phyloP scores from a whole-genome alignment of 1,284 basidiomycete species.

The Trametes versicolor region DNA sequence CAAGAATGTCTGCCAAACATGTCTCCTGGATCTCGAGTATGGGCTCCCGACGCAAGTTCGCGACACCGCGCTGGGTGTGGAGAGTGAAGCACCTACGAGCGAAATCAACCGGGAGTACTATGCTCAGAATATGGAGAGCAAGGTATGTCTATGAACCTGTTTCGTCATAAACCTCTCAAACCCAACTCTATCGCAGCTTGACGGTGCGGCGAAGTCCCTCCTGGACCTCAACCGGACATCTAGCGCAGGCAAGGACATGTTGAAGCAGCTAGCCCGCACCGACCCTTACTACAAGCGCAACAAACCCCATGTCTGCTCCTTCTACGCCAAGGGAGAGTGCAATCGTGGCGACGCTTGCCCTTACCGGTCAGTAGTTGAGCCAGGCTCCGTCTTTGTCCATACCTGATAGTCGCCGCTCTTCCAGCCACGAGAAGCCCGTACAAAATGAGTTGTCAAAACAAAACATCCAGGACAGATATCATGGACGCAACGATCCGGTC shows the following conservation, averaged over 20 bases:
- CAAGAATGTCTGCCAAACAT: conserved; percentile 99
- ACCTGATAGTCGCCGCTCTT: conserved; percentile 1
- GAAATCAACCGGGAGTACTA: conserved; percentile 99
- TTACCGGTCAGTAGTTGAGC: conserved; percentile 65
- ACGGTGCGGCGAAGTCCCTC: conserved; percentile 72
- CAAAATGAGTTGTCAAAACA: conserved; percentile 89
- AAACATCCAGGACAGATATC: conserved; percentile 92
- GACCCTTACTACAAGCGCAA: conserved; percentile 99
- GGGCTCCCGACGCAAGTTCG: conserved; percentile 97
- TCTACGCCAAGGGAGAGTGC: conserved; percentile 96
- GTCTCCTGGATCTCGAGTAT: conserved; percentile 95
- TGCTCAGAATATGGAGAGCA: conserved; percentile 94
- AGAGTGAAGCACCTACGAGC: conserved; percentile 91
- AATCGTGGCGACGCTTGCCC: conserved; percentile 93
- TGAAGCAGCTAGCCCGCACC: conserved; percentile 92
- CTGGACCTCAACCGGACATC: conserved; percentile 76
- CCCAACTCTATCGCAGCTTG: conserved; percentile 55
- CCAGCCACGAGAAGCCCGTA: conserved; percentile 88
- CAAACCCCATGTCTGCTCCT: conserved; percentile 93
- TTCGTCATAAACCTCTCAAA: neutral
- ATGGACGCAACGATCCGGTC: conserved; percentile 91
- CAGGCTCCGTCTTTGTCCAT: neutral
- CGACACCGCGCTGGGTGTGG: conserved; percentile 91
- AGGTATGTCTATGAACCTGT: conserved; percentile 60
- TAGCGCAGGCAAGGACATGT: conserved; percentile 92